Evolutionary conservation across 2,329 filamentous ascomycete species (phyloP), one percentile per base, ranked within the genome.

Genomic region (Cercospora sp.): DNA sequence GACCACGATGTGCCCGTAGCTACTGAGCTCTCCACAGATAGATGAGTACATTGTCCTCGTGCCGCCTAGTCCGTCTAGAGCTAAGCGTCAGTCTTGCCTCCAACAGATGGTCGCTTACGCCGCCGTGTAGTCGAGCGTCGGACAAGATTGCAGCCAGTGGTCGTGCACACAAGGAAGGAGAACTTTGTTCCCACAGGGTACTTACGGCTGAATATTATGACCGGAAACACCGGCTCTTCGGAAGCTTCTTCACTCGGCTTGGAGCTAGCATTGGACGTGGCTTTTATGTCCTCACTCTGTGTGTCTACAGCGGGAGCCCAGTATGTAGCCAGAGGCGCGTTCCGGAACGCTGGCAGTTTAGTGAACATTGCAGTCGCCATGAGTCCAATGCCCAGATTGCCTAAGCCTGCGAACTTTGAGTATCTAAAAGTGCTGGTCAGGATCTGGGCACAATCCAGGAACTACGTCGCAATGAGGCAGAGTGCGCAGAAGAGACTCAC

Each of bases 1-100:
- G 36, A 88, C 84, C 0, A 91, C 87, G 0, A 91, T 80, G 72
- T 90, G 89, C 0, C 88, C 88, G 71, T 89, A 88, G 73, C 86
- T 89, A 0, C 88, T 88, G 71, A 91, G 86, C 71, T 91, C 88
- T 7, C 88, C 87, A 71, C 88, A 90, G 1, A 90, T 80, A 16
- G 84, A 84, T 18, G 86, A 88, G 73, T 89, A 90, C 69, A 84
- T 85, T 2, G 88, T 89, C 58, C 88, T 80, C 1, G 86, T 89
- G 0, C 88, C 88, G 5, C 88, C 88, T 5, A 91, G 78, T 0
- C 89, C 89, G 76, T 91, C 42, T 18, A 48, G 9, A 20, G 7
- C 18, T 20, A 18, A 48, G 42, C 42, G 42, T 48, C 42, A 48
- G 42, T 48, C 36, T n/a, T 16, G 36, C n/a, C 5, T 42, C 36